These are phyloP conservation scores for Trichoderma lentiforme DNA, from an alignment of 2,329 filamentous ascomycete species.

Conservation along the genomic window DNA sequence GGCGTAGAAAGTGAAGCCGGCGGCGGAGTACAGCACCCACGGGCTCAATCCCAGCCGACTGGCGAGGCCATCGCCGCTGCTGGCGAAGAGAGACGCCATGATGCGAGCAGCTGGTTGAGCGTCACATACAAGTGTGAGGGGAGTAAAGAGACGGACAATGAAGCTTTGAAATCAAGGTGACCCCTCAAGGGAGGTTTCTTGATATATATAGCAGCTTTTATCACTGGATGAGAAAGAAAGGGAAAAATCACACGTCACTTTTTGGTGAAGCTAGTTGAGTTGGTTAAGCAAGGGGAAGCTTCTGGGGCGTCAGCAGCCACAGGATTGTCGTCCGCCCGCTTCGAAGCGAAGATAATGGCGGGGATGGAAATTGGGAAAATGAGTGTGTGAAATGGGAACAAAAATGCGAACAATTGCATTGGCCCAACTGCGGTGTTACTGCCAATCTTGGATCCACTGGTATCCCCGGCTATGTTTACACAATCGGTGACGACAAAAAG, in stretches of 20 bases:
- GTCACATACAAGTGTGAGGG: not conserved
- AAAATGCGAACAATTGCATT: not conserved
- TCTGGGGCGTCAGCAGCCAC: not conserved
- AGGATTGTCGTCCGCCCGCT: not conserved
- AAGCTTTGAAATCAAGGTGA: not conserved
- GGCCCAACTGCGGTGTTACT: not conserved
- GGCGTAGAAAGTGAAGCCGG: conserved; percentile 31
- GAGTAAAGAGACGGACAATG: not conserved
- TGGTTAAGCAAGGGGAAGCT: not conserved
- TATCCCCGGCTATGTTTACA: not conserved
- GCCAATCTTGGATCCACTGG: not conserved
- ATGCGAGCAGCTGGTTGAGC: not conserved
- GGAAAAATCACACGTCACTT: not conserved
- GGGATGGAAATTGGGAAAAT: not conserved
- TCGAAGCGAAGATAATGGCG: not conserved
- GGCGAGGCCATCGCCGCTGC: not conserved
- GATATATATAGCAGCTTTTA: not conserved
- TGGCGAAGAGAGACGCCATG: not conserved
- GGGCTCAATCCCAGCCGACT: not conserved
- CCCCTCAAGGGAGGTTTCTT: not conserved
- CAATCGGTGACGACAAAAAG: not conserved
- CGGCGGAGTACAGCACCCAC: conserved; percentile 18
- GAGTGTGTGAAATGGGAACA: not conserved
- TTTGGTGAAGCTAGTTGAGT: not conserved
- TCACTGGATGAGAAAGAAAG: not conserved